These are phyloP conservation scores for Ogataea salicorniae DNA, from an alignment of 805 yeast species.

Conservation along the genomic window DNA sequence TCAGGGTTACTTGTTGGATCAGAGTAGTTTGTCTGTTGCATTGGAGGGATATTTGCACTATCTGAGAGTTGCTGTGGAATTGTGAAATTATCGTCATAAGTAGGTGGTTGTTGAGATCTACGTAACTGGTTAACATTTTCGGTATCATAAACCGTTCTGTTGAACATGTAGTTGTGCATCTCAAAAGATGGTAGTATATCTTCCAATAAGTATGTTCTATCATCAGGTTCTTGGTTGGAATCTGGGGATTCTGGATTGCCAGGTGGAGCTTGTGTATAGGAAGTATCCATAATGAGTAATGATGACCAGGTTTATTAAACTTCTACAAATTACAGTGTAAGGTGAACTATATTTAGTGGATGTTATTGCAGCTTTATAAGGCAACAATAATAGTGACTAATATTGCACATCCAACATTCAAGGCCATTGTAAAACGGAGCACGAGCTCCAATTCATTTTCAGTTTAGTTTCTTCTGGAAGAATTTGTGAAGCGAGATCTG, in stretches of 20 bases:
- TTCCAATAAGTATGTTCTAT: slow-evolving; percentile 7
- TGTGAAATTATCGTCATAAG: slow-evolving; percentile 12
- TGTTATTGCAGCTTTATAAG: too few species aligned
- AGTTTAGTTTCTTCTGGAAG: too few species aligned
- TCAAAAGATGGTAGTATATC: slow-evolving; percentile 67
- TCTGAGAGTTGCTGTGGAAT: background rate
- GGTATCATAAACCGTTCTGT: slow-evolving; percentile 17
- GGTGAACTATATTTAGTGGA: too few species aligned
- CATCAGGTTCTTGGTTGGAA: background rate
- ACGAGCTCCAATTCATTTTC: too few species aligned
- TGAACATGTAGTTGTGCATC: slow-evolving; percentile 46
- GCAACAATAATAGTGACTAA: too few species aligned
- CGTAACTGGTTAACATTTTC: slow-evolving; percentile 1
- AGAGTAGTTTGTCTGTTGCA: background rate
- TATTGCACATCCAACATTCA: too few species aligned
- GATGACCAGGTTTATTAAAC: too few species aligned
- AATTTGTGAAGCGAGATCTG: too few species aligned
- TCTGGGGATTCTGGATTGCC: background rate
- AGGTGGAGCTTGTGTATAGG: background rate
- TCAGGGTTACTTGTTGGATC: slow-evolving; percentile 22
- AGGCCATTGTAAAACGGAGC: too few species aligned
- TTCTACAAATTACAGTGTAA: too few species aligned
- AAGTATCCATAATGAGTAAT: too few species aligned
- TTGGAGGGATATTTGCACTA: background rate
- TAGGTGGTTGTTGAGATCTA: slow-evolving; percentile 16